phyloP scores from a whole-genome alignment of 2,329 filamentous ascomycete species.

The Pestalotiopsis sp. region DNA sequence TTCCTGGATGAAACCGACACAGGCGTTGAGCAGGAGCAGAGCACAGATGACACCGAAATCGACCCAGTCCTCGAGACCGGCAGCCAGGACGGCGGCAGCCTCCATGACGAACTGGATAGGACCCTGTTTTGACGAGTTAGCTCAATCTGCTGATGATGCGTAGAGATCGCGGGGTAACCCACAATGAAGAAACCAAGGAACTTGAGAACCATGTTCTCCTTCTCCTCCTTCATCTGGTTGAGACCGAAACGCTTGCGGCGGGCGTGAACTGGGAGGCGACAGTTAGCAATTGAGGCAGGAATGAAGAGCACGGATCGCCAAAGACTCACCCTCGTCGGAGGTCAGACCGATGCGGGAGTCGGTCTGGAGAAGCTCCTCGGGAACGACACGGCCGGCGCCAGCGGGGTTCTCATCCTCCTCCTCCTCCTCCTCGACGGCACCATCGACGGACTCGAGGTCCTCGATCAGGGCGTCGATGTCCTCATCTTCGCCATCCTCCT shows the following conservation, averaged over 20 bases:
- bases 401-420: conserved; percentile 58
- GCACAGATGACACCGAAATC: conserved; percentile 91
- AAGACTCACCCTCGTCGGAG: conserved; percentile 63
- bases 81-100: conserved; percentile 79
- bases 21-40: conserved; percentile 81
- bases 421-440: conserved; percentile 67
- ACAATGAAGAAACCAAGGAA: conserved; percentile 51
- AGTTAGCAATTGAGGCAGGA: conserved; percentile 15
- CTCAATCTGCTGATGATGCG: not conserved
- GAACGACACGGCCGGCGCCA: conserved; percentile 56
- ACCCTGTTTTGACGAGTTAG: conserved; percentile 42
- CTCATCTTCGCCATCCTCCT: conserved; percentile 76
- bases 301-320: conserved; percentile 37
- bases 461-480: conserved; percentile 87
- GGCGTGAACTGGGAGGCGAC: conserved; percentile 11
- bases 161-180: not conserved
- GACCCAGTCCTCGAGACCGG: conserved; percentile 85
- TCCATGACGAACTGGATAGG: conserved; percentile 96
- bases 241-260: conserved; percentile 71
- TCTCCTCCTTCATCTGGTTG: conserved; percentile 91
- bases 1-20: conserved; percentile 86
- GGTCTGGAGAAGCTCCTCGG: conserved; percentile 78
- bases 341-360: conserved; percentile 74
- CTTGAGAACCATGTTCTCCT: conserved; percentile 62
- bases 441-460: conserved; percentile 83